phyloP scores from a whole-genome alignment of 2,329 filamentous ascomycete species.

The Phyllosticta citriasiana region DNA sequence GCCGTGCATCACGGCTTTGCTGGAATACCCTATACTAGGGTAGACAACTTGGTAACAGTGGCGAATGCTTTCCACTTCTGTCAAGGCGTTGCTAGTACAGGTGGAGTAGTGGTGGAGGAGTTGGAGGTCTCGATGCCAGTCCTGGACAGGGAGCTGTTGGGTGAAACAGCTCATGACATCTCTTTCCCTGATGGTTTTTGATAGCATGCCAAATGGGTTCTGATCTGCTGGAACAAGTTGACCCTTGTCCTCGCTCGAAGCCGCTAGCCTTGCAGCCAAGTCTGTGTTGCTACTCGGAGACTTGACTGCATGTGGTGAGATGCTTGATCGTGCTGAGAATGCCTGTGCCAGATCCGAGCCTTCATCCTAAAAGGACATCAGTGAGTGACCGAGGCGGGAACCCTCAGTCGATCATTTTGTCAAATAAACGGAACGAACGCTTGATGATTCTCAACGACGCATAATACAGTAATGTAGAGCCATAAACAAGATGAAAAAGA shows the following conservation, averaged over 20 bases:
- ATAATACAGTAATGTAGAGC: not conserved
- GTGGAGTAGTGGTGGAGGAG: conserved; percentile 11
- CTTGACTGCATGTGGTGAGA: not conserved
- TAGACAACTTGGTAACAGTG: conserved; percentile 6
- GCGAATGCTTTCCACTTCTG: conserved; percentile 7
- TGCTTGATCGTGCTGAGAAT: not conserved
- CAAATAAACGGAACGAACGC: not conserved
- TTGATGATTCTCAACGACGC: not conserved
- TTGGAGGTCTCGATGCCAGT: conserved; percentile 11
- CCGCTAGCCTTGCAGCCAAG: not conserved
- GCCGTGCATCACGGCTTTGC: conserved; percentile 10
- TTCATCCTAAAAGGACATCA: not conserved
- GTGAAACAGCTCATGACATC: conserved; percentile 13
- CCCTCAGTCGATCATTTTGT: not conserved
- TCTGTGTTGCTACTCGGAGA: not conserved
- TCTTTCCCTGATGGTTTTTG: conserved; percentile 9
- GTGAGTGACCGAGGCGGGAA: not conserved
- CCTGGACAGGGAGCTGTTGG: conserved; percentile 9
- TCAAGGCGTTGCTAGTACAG: conserved; percentile 5
- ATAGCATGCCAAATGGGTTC: conserved; percentile 10
- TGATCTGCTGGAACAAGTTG: not conserved
- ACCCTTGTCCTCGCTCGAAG: not conserved
- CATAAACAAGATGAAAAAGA: not conserved
- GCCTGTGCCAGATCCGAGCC: not conserved
- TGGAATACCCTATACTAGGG: conserved; percentile 5